These are phyloP conservation scores for Claviceps monticola DNA, from an alignment of 2,329 filamentous ascomycete genomes.

Conservation along the genomic window DNA sequence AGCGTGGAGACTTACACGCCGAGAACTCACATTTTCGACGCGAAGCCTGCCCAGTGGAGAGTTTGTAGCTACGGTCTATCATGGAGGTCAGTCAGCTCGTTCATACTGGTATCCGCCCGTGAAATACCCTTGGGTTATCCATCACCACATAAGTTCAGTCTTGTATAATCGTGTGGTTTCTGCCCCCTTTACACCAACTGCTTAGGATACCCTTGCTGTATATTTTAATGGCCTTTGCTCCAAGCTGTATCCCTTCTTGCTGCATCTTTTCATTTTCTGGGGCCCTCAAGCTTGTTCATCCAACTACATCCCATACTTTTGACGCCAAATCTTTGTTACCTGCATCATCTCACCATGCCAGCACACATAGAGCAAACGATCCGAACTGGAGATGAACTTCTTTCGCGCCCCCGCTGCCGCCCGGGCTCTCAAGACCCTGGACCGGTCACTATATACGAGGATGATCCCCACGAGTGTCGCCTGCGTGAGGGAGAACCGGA, in stretches of 20 bases:
- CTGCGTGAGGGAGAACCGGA: constrained; percentile 57
- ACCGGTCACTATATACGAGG: constrained; percentile 71
- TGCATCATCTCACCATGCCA: neutral
- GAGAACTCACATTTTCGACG: neutral
- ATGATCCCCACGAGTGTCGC: constrained; percentile 67
- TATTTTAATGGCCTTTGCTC: neutral
- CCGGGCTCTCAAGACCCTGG: constrained; percentile 64
- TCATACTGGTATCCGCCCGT: neutral
- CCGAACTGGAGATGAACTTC: constrained; percentile 33
- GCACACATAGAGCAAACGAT: constrained; percentile 7
- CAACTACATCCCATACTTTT: too few species aligned
- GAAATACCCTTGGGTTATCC: neutral
- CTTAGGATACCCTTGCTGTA: too few species aligned
- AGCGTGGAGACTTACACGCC: neutral
- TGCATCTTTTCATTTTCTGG: too few species aligned
- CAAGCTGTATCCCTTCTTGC: neutral
- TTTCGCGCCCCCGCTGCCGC: constrained; percentile 66
- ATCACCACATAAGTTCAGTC: neutral
- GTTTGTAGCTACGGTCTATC: neutral
- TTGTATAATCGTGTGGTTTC: too few species aligned
- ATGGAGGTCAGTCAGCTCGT: constrained; percentile 17
- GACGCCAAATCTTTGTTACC: neutral
- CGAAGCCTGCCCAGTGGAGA: neutral
- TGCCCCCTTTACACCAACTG: too few species aligned
- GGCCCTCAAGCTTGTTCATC: too few species aligned